Conservation (phyloP, 2,329 filamentous ascomycete species). For the Fulvia fulva region DNA sequence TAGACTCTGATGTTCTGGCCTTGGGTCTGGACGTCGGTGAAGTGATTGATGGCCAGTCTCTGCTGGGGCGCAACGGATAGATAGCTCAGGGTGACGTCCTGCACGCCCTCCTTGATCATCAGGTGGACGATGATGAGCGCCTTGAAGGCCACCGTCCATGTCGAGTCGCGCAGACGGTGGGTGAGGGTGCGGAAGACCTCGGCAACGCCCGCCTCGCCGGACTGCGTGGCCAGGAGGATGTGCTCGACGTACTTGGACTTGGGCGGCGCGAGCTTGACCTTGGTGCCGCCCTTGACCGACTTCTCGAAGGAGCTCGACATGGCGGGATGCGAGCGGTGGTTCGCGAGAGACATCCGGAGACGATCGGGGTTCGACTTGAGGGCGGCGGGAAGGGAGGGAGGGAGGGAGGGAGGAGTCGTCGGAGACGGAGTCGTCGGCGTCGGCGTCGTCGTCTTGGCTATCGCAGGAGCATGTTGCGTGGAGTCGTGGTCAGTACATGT, state of each 20-base stretch:
- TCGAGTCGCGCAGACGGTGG: slow-evolving; percentile 84
- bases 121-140: slow-evolving; percentile 90
- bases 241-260: slow-evolving; percentile 99
- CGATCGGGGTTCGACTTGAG: neutral
- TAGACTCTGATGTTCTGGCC: slow-evolving; percentile 93
- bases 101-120: slow-evolving; percentile 94
- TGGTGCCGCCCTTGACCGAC: slow-evolving; percentile 97
- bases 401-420: neutral
- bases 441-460: slow-evolving; percentile 1
- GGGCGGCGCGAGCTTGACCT: slow-evolving; percentile 87
- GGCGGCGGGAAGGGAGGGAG: neutral
- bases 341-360: slow-evolving; percentile 11
- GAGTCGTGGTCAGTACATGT: too few species aligned
- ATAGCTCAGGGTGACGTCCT: slow-evolving; percentile 81
- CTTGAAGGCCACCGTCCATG: slow-evolving; percentile 99
- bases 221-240: slow-evolving; percentile 90
- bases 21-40: slow-evolving; percentile 92
- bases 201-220: slow-evolving; percentile 87
- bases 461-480: slow-evolving; percentile 3
- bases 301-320: slow-evolving; percentile 96
- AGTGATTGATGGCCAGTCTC: slow-evolving; percentile 80
- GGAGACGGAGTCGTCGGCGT: neutral
- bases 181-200: slow-evolving; percentile 94
- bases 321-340: slow-evolving; percentile 16
- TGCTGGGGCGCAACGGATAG: slow-evolving; percentile 73